phyloP scores from a whole-genome alignment of 2,329 filamentous ascomycete genomes.

The Coniella lustricola region DNA sequence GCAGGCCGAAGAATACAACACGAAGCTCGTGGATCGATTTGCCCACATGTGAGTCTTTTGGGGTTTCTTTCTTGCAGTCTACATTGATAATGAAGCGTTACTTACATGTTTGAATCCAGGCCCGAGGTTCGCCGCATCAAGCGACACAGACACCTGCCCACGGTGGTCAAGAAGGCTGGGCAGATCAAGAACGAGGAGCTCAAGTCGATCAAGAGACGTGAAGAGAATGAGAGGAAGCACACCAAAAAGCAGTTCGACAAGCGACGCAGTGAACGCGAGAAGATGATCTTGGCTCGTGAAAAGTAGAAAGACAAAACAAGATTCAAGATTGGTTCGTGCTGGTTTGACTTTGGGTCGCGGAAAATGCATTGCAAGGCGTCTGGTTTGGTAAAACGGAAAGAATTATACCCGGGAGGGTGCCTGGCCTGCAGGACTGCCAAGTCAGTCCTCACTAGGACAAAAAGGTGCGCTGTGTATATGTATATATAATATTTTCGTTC shows the following conservation, averaged over 20 bases:
- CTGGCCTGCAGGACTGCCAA: not conserved
- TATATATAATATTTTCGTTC: no score
- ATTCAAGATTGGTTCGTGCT: not conserved
- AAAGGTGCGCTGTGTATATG: not conserved
- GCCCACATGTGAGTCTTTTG: constrained; percentile 61
- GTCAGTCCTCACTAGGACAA: not conserved
- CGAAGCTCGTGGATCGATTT: constrained; percentile 74
- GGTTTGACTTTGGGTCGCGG: no score
- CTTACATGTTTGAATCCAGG: constrained; percentile 2
- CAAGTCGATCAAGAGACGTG: constrained; percentile 76
- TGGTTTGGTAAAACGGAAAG: constrained; percentile 10
- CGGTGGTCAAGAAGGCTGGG: constrained; percentile 88
- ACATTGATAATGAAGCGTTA: not conserved
- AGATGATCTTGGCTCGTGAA: constrained; percentile 71
- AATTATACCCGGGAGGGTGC: constrained; percentile 12
- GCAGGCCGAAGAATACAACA: constrained; percentile 86
- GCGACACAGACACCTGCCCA: constrained; percentile 83
- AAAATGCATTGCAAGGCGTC: constrained; percentile 17
- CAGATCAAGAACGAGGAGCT: constrained; percentile 93
- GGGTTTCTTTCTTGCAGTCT: not conserved
- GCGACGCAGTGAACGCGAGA: constrained; percentile 63
- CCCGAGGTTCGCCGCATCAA: constrained; percentile 89
- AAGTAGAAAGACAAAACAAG: constrained; percentile 31
- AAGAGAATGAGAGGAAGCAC: constrained; percentile 93
- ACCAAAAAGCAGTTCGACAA: constrained; percentile 67